Evolutionary conservation across 345 rosid genomes (phyloP).

Genomic region (Gossypium australe): DNA sequence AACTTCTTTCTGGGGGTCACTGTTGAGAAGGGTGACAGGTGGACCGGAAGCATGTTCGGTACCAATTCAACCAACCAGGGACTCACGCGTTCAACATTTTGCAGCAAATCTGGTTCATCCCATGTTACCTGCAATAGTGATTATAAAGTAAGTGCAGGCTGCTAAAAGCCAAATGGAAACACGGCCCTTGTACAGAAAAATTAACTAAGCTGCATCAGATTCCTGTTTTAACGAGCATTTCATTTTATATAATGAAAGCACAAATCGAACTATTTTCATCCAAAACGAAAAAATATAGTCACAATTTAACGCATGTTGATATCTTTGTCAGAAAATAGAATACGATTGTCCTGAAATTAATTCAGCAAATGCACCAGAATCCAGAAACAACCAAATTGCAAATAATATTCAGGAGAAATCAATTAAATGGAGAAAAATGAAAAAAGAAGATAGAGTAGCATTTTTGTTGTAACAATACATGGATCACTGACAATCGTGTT

Average conservation of each 20-base stretch:
- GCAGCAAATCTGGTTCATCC: slow-evolving; percentile 96
- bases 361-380: slow-evolving; percentile 12
- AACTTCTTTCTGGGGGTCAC: slow-evolving; percentile 54
- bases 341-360: background rate
- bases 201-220: background rate
- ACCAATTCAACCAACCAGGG: slow-evolving; percentile 95
- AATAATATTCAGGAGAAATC: slow-evolving; percentile 8
- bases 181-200: background rate
- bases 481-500: background rate
- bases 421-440: background rate
- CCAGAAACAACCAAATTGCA: slow-evolving; percentile 2
- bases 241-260: slow-evolving; percentile 4
- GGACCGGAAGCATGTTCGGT: slow-evolving; percentile 64
- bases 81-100: slow-evolving; percentile 73
- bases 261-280: background rate
- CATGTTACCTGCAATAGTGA: slow-evolving; percentile 63
- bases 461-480: background rate
- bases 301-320: slow-evolving; percentile 15
- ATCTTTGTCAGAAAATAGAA: slow-evolving; percentile 8
- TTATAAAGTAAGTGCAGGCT: background rate
- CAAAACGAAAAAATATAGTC: background rate
- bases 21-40: slow-evolving; percentile 68
- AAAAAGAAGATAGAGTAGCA: too few species aligned
- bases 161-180: background rate
- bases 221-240: slow-evolving; percentile 6